Conservation (phyloP, 345 rosid genomes). For the Arabidopsis thaliana region TAIR10.1 NC_003075.7:9557501-9558000, state of each 20-base stretch:
- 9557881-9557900: neutral
- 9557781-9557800: conserved; percentile 9
- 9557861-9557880: neutral
- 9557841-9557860: neutral
- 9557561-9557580: conserved; percentile 37
- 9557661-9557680: conserved; percentile 34
- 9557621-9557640: conserved; percentile 27
- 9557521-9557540: conserved; percentile 31
- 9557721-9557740: conserved; percentile 26
- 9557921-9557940: neutral
- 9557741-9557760: conserved; percentile 32
- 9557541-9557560: conserved; percentile 35
- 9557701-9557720: conserved; percentile 38
- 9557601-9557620: conserved; percentile 10
- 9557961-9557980: neutral
- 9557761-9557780: conserved; percentile 33
- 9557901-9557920: conserved; percentile 9
- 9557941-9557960: neutral
- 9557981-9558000: neutral
- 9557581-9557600: conserved; percentile 30
- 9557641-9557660: conserved; percentile 23
- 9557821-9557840: neutral
- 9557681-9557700: conserved; percentile 40
- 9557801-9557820: neutral
- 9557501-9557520: conserved; percentile 37